A percentile compares a stretch with the other conserved stretches of the same genome.
Conservation (phyloP, 2,329 filamentous ascomycete genomes). For the Botrytis deweyae region DNA sequence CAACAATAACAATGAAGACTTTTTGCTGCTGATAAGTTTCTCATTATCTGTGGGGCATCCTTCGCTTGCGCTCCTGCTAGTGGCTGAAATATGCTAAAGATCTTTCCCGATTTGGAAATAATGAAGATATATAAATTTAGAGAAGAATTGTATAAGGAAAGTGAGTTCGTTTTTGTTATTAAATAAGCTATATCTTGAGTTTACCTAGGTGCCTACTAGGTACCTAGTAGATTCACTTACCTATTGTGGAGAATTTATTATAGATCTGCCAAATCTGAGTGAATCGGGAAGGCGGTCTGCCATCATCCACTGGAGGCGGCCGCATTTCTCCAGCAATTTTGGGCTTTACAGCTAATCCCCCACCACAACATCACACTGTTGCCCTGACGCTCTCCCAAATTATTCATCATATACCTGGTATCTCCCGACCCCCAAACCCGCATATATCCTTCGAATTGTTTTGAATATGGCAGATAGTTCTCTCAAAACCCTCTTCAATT, state of each 20-base stretch:
- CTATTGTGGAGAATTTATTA: background rate
- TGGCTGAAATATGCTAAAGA: background rate
- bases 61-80: background rate
- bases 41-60: background rate
- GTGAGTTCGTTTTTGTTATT: background rate
- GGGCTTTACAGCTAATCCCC: background rate
- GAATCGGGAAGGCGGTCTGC: background rate
- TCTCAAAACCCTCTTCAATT: conserved; percentile 53
- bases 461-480: conserved; percentile 44
- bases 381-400: background rate
- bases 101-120: background rate
- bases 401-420: background rate
- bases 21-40: background rate
- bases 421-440: background rate
- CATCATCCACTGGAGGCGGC: background rate
- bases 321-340: background rate
- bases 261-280: background rate
- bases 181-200: background rate
- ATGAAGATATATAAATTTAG: background rate
- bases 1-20: background rate
- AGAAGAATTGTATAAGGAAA: background rate
- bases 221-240: too few relatives aligned
- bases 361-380: background rate
- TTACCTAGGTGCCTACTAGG: too few relatives aligned
- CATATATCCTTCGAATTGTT: background rate